Base-by-base conservation (phyloP, 345 rosid genomes). In the Erodium maritimum region DNA sequence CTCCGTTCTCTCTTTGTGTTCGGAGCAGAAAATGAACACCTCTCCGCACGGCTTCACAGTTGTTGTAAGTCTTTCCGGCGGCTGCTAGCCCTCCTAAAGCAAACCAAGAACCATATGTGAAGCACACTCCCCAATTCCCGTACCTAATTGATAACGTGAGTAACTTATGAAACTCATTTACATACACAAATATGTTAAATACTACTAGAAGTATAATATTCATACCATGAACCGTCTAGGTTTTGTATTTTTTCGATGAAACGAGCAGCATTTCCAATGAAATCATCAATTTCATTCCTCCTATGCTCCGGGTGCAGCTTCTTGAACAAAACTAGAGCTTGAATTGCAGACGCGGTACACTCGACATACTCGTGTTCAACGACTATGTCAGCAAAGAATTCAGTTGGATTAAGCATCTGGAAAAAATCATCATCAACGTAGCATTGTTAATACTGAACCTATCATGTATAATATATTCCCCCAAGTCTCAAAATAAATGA, bases 41-140 rank as follows among this genome's bases (percentile, higher is more conserved):
- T 63, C 52, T 75, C 4, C 73, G 75, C 53, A 83, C 17, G 1
- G 75, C 64, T 2, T 59, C 55, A 34, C 75, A 65, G 23, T 76
- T 67, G 9, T 42, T 8, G 57, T 76, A 78, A 10, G 68, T 72
- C 65, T 68, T 80, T 0, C 88, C 85, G 11, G 69, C 72, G n/a
- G 83, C 81, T 12, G 73, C 64, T 33, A 80, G 72, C 2, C 78
- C 86, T 56, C 59, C 75, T 13, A 81, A 74, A 0, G 79, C 80
- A 63, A 81, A 78, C 73, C 72, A 66, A n/a, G 83, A 60, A n/a
- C 71, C 79, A 42, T 81, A 78, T 42, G 68, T 69, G 72, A 81
- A 81, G 69, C 81, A 81, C 37, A 81, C 61, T 21, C 86, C 86
- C 86, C 86, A 81, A 21, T 72, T 72, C 13, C 86, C 86, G 42